phyloP scores from a whole-genome alignment of 495 filamentous ascomycete genomes.

The Penicillium bialowiezense region DNA sequence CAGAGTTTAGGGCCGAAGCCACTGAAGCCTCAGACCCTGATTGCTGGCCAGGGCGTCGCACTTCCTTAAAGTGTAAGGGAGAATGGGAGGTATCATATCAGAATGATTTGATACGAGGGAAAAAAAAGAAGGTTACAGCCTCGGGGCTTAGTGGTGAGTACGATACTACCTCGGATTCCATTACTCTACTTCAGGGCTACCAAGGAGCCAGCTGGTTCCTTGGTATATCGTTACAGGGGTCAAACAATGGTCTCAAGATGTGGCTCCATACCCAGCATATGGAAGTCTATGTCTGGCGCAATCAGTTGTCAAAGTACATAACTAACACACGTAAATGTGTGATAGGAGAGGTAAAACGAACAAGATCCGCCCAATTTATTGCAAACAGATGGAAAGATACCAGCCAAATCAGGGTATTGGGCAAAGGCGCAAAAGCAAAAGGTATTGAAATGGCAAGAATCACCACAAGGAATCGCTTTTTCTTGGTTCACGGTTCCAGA shows the following conservation, averaged over 20 bases:
- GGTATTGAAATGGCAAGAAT: background rate
- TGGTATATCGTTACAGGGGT: no score
- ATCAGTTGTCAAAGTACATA: background rate
- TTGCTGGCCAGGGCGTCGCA: background rate
- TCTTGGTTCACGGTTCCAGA: constrained; percentile 19
- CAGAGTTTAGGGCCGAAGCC: background rate
- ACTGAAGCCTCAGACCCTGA: background rate
- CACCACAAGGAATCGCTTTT: constrained; percentile 5
- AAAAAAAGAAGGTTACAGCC: constrained; percentile 15
- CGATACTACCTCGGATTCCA: background rate
- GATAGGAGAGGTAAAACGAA: background rate
- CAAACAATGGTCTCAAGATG: background rate
- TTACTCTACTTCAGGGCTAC: no score
- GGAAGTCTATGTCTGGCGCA: no score
- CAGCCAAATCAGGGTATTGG: constrained; percentile 38
- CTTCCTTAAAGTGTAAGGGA: no score
- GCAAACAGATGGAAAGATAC: constrained; percentile 23
- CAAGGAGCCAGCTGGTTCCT: no score
- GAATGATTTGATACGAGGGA: constrained; percentile 23
- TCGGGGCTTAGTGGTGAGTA: constrained; percentile 8
- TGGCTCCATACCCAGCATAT: background rate
- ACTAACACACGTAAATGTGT: background rate
- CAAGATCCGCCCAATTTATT: constrained; percentile 5
- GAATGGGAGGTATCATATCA: no score
- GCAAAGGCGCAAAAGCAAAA: constrained; percentile 9